Evolutionary conservation across 331 rosid species (phyloP).

Genomic region (Saraca asoca): DNA sequence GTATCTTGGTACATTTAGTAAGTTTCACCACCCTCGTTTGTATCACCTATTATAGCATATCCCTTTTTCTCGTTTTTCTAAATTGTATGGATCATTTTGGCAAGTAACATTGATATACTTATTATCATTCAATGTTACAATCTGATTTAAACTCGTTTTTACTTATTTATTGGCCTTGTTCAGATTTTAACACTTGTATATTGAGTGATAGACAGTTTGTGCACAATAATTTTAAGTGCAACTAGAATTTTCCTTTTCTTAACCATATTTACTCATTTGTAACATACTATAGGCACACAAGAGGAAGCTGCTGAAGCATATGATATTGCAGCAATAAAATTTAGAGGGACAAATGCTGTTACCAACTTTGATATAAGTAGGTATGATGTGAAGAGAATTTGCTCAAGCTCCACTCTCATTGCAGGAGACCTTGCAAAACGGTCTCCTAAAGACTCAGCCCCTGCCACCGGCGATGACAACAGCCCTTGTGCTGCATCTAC

Average conservation of each 20-base stretch:
- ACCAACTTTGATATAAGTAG: slow-evolving; percentile 92
- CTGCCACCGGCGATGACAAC: slow-evolving; percentile 40
- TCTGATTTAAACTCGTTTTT: too few species aligned
- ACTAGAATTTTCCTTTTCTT: too few species aligned
- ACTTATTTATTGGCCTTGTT: too few species aligned
- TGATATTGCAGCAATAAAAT: slow-evolving; percentile 97
- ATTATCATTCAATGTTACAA: too few species aligned
- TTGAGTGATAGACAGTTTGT: too few species aligned
- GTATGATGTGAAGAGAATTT: slow-evolving; percentile 94
- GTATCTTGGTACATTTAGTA: slow-evolving; percentile 98
- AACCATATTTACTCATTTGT: too few species aligned
- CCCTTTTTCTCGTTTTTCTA: not conserved
- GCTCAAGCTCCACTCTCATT: slow-evolving; percentile 91
- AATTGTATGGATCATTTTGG: too few species aligned
- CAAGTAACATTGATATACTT: too few species aligned
- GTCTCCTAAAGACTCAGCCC: slow-evolving; percentile 51
- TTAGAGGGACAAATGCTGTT: slow-evolving; percentile 93
- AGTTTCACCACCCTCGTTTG: slow-evolving; percentile 32
- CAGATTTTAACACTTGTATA: too few species aligned
- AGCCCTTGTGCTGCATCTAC: slow-evolving; percentile 44
- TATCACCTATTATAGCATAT: not conserved
- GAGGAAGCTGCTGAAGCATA: slow-evolving; percentile 99
- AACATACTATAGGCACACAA: slow-evolving; percentile 72
- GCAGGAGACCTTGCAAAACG: slow-evolving; percentile 85
- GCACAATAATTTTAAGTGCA: too few species aligned